Evolutionary conservation across 495 filamentous ascomycete genomes (phyloP).

Genomic region (Hypoxylon rickii): DNA sequence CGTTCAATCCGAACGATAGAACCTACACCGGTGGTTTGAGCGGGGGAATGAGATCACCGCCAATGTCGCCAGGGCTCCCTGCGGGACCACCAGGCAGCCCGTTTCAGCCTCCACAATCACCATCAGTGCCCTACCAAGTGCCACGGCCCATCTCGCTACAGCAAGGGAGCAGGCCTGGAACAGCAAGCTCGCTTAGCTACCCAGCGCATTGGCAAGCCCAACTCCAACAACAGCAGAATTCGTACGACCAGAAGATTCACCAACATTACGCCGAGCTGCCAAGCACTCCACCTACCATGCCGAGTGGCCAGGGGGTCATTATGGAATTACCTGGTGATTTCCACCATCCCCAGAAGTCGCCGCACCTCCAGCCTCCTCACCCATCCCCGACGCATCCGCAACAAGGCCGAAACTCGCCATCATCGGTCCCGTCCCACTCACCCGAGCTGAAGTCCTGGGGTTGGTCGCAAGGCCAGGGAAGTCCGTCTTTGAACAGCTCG

Average conservation of each 20-base stretch:
- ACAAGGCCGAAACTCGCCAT: constrained; percentile 32
- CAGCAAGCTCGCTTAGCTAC: constrained; percentile 32
- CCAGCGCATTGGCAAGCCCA: constrained; percentile 32
- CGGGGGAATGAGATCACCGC: constrained; percentile 41
- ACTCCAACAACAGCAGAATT: constrained; percentile 26
- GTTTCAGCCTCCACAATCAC: constrained; percentile 40
- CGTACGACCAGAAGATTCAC: constrained; percentile 29
- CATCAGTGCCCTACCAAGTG: constrained; percentile 47
- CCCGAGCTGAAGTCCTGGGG: constrained; percentile 32
- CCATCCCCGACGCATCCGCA: constrained; percentile 21
- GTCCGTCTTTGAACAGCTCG: constrained; percentile 34
- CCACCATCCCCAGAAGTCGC: constrained; percentile 38
- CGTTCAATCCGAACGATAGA: constrained; percentile 50
- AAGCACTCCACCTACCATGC: not conserved
- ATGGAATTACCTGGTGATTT: constrained; percentile 56
- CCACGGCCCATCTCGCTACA: constrained; percentile 44
- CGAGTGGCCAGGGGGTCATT: constrained; percentile 30
- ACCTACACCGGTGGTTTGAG: constrained; percentile 36
- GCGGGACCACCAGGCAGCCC: constrained; percentile 29
- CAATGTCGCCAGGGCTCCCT: constrained; percentile 26
- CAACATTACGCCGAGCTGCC: constrained; percentile 30
- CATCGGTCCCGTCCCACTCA: constrained; percentile 40
- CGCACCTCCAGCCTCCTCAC: constrained; percentile 31
- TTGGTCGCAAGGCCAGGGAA: constrained; percentile 40
- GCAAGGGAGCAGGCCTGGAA: constrained; percentile 32